Evolutionary conservation across 768 basidiomycete genomes (phyloP).

Genomic region (Leccinum olivaceopallidum): DNA sequence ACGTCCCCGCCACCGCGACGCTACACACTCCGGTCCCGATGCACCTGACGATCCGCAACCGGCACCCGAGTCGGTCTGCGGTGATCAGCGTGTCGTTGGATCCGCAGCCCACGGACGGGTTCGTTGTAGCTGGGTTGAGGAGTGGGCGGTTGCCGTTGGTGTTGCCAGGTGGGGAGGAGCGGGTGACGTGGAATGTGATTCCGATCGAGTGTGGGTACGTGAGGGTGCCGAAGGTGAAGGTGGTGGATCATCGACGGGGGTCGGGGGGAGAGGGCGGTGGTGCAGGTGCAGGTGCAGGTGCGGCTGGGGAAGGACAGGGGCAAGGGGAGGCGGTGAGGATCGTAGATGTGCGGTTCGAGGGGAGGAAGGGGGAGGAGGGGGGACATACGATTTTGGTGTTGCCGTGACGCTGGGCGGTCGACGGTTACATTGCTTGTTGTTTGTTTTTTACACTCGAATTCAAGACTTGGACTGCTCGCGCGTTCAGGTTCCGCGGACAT

Average conservation of each 20-base stretch:
- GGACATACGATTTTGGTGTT: neutral
- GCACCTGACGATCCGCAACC: slow-evolving; percentile 62
- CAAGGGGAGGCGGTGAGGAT: too few species aligned
- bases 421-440: too few species aligned
- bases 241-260: slow-evolving; percentile 46
- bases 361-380: too few species aligned
- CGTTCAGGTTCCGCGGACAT: too few species aligned
- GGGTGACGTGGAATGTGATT: slow-evolving; percentile 64
- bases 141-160: slow-evolving; percentile 67
- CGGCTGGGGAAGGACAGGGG: too few species aligned
- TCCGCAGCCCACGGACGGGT: slow-evolving; percentile 64
- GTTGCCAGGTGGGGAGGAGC: slow-evolving; percentile 71
- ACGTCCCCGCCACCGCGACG: slow-evolving; percentile 58
- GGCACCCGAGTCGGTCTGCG: slow-evolving; percentile 61
- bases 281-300: too few species aligned
- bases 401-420: too few species aligned
- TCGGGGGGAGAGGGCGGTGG: too few species aligned
- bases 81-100: slow-evolving; percentile 75
- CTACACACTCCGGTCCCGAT: slow-evolving; percentile 64
- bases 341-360: too few species aligned
- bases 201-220: slow-evolving; percentile 76
- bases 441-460: too few species aligned
- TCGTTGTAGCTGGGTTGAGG: slow-evolving; percentile 78
- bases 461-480: too few species aligned
- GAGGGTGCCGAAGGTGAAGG: slow-evolving; percentile 59